A percentile compares a stretch with the other conserved stretches of the same genome.
Evolutionary conservation across 345 rosid species (phyloP).

Genomic region (Psidium friedrichsthalianum): DNA sequence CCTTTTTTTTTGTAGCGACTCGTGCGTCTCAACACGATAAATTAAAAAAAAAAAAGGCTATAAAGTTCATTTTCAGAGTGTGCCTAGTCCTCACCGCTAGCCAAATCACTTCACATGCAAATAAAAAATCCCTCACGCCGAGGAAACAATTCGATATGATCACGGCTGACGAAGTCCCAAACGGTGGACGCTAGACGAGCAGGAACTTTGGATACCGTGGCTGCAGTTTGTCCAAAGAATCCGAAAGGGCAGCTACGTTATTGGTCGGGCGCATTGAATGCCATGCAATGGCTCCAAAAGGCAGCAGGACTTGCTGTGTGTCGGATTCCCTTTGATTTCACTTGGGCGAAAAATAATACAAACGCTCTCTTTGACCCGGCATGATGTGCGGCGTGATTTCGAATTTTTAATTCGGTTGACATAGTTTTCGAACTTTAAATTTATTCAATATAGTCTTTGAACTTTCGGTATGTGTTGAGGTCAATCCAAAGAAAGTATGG

Average conservation of each 20-base stretch:
- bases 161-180: no score
- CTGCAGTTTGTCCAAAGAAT: background rate
- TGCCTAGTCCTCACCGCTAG: background rate
- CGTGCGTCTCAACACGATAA: accelerated
- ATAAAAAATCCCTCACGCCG: background rate
- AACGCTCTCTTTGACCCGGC: no score
- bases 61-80: background rate
- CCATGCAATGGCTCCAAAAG: background rate
- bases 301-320: background rate
- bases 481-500: no score
- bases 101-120: background rate
- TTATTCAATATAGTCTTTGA: no score
- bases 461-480: no score
- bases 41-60: no score
- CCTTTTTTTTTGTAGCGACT: background rate
- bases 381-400: no score
- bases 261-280: background rate
- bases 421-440: no score
- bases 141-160: background rate
- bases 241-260: background rate
- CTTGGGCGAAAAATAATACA: no score
- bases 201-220: no score
- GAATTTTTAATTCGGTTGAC: no score
- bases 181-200: no score
- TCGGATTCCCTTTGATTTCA: background rate